Base-by-base conservation (phyloP, 768 basidiomycete species). In the Clathrus columnatus region DNA sequence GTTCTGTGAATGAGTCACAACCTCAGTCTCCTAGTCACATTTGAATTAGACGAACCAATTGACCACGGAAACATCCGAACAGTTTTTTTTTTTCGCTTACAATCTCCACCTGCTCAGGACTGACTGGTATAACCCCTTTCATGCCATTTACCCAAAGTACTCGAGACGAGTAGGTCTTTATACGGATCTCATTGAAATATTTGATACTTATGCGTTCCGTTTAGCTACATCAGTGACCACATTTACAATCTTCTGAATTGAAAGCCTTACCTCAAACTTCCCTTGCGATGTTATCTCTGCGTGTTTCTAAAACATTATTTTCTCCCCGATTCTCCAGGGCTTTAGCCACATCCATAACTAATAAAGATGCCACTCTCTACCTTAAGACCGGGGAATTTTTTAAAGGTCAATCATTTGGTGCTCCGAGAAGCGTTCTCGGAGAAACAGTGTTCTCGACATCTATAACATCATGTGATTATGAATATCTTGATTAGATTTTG, bases 401-500 rank as follows among this genome's bases (percentile, higher is more conserved):
- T 79, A 66, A 73, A 50, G 96, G 96, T 20, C 81, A 81, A 42
- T 86, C 87, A 4, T 99, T 99, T 68, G 96, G 96, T 60, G 84
- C 88, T 23, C 83, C 84, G 44, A 83, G 76, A 64, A 92, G 89
- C 65, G 81, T 84, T 52, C 98, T 81, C 72, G 96, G 96, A 51
- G 96, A 99, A 76, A 96, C 95, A 1, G 96, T 99, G 26, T 99
- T 99, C 71, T 95, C 92, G 14, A 99, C 96, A 28, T 94, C 92
- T 43, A 99, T 99, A 68, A 99, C 96, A 0, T 96, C 93, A 41
- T 99, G 93, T 92, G 59, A 62, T 87, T 75, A 7, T 4, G 51
- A 16, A 47, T 24, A n/a, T 53, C 55, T 51, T 20, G 27, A 11
- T 30, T 26, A 50, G 6, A 48, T 17, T 27, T 54, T 11, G 16